phyloP scores from a whole-genome alignment of 257 asterid genomes.

The Leonotis leonurus region DNA sequence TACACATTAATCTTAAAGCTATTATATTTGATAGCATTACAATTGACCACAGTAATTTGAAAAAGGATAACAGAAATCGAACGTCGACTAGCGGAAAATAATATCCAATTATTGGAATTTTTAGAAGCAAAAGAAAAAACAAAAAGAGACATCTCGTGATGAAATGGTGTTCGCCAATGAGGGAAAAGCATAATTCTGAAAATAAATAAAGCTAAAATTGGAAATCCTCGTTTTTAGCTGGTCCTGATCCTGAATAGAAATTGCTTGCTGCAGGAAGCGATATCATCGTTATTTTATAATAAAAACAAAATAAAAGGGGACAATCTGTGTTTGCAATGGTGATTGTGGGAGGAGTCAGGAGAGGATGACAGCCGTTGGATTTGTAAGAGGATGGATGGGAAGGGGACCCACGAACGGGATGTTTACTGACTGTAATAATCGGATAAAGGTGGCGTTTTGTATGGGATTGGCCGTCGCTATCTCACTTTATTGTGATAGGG shows the following conservation, averaged over 20 bases:
- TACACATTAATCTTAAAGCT: too few relatives aligned
- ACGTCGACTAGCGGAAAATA: too few relatives aligned
- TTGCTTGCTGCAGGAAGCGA: too few relatives aligned
- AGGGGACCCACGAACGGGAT: slow-evolving; percentile 14
- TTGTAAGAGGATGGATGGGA: neutral
- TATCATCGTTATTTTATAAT: too few relatives aligned
- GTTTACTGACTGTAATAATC: slow-evolving; percentile 12
- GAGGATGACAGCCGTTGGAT: neutral
- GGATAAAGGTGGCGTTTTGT: slow-evolving; percentile 17
- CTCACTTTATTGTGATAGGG: slow-evolving; percentile 20
- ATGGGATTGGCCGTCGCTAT: slow-evolving; percentile 8
- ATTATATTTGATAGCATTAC: too few relatives aligned
- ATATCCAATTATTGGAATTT: too few relatives aligned
- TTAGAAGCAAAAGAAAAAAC: too few relatives aligned
- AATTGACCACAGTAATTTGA: too few relatives aligned
- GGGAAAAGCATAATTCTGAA: neutral
- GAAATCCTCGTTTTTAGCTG: neutral
- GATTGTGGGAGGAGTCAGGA: neutral
- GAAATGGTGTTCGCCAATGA: neutral
- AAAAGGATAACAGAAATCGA: too few relatives aligned
- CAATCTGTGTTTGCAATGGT: neutral
- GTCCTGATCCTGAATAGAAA: too few relatives aligned
- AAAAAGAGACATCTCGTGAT: neutral
- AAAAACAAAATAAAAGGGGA: neutral
- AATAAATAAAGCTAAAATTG: neutral